phyloP scores from a whole-genome alignment of 768 basidiomycete species.

The Trametes sanguinea region DNA sequence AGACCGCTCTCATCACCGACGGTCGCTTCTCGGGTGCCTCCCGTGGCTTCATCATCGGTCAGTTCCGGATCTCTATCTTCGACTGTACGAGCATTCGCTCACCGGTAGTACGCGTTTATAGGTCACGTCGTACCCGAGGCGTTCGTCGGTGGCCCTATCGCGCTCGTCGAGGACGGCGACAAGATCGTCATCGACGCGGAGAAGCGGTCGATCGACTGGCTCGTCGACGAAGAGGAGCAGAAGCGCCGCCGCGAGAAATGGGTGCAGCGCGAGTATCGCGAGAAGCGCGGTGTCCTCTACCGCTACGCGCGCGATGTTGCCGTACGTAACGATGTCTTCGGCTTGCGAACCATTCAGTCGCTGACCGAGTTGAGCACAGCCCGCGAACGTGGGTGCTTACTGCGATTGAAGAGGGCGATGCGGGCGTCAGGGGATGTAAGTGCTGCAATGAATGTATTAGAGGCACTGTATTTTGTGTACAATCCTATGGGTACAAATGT shows the following conservation, averaged over 20 bases:
- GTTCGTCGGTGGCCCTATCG: slow-evolving; percentile 82
- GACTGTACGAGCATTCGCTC: not conserved
- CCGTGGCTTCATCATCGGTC: slow-evolving; percentile 62
- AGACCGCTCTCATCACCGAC: slow-evolving; percentile 84
- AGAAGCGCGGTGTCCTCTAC: slow-evolving; percentile 72
- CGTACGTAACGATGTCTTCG: slow-evolving; percentile 48
- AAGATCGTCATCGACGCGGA: slow-evolving; percentile 72
- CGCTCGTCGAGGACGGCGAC: slow-evolving; percentile 84
- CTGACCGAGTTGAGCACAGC: slow-evolving; percentile 43
- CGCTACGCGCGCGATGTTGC: slow-evolving; percentile 87
- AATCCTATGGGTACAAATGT: not conserved
- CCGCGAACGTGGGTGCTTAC: slow-evolving; percentile 81
- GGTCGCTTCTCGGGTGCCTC: slow-evolving; percentile 89
- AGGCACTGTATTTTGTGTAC: slow-evolving; percentile 15
- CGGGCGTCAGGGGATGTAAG: not conserved
- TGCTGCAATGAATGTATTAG: not conserved
- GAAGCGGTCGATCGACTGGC: slow-evolving; percentile 67
- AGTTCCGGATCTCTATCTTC: not conserved
- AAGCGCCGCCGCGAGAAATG: slow-evolving; percentile 61
- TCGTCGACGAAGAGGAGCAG: slow-evolving; percentile 69
- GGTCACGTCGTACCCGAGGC: slow-evolving; percentile 70
- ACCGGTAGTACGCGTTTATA: slow-evolving; percentile 20
- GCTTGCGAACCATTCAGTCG: not conserved
- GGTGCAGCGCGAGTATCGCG: slow-evolving; percentile 64
- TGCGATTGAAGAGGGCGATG: slow-evolving; percentile 55